Percentiles rank a stretch among this genome's conserved stretches.
Conservation (phyloP, 768 basidiomycete genomes). For the Phlegmacium glaucopus region DNA sequence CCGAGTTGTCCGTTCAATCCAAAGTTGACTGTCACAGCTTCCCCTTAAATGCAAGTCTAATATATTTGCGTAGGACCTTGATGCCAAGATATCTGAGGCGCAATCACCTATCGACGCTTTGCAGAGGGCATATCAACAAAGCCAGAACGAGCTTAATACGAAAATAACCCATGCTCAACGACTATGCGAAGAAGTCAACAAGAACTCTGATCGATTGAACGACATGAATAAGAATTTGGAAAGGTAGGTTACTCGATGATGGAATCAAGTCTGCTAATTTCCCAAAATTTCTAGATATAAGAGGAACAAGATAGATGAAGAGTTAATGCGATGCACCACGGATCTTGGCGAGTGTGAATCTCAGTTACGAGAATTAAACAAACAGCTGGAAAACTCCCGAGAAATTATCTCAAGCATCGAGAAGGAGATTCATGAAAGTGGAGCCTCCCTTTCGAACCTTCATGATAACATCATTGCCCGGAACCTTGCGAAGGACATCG, state of each 20-base stretch:
- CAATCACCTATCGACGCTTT: conserved; percentile 64
- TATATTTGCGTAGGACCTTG: conserved; percentile 49
- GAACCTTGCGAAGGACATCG: conserved; percentile 63
- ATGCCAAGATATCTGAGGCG: conserved; percentile 54
- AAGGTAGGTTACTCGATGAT: conserved; percentile 37
- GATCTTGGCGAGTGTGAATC: conserved; percentile 44
- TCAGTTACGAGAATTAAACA: conserved; percentile 34
- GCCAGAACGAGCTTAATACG: conserved; percentile 46
- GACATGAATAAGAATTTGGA: conserved; percentile 62
- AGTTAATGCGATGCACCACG: conserved; percentile 55
- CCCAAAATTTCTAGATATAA: conserved; percentile 53
- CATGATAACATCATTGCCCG: conserved; percentile 83
- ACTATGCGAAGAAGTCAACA: conserved; percentile 61
- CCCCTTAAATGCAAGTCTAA: conserved; percentile 1
- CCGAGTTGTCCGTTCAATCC: conserved; percentile 35
- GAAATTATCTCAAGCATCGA: conserved; percentile 55
- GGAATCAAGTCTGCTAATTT: background rate
- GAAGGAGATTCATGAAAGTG: conserved; percentile 76
- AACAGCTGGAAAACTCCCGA: conserved; percentile 36
- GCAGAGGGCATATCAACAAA: conserved; percentile 49
- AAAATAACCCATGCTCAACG: conserved; percentile 52
- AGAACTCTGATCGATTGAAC: conserved; percentile 57
- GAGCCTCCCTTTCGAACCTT: conserved; percentile 63
- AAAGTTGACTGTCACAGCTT: conserved; percentile 40
- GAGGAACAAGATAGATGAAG: conserved; percentile 59